Evolutionary conservation across 805 yeast genomes (phyloP).

Genomic region (Ogataea philodendri): DNA sequence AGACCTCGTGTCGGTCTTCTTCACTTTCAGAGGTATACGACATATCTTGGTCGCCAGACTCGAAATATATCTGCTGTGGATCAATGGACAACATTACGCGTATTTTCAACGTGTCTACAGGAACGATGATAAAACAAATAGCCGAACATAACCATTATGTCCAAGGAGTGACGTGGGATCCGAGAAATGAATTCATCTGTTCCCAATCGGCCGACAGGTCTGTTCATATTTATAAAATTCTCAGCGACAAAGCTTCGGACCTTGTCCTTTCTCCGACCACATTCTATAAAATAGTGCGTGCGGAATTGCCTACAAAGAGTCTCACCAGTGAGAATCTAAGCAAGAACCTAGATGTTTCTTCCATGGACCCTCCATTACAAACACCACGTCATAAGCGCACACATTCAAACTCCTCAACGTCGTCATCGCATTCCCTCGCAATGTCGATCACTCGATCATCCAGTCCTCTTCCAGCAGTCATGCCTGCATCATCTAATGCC

Average conservation of each 20-base stretch:
- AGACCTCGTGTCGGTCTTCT: constrained; percentile 50
- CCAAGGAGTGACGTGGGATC: constrained; percentile 98
- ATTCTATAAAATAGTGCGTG: constrained; percentile 49
- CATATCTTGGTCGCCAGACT: constrained; percentile 88
- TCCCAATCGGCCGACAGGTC: constrained; percentile 90
- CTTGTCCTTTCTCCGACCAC: constrained; percentile 39
- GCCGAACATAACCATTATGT: constrained; percentile 84
- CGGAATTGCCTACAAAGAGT: constrained; percentile 49
- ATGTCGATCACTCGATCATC: constrained; percentile 26
- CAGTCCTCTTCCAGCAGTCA: constrained; percentile 45
- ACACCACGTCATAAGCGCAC: constrained; percentile 39
- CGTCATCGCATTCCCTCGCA: constrained; percentile 34
- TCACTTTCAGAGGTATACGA: constrained; percentile 79
- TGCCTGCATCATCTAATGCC: constrained; percentile 34
- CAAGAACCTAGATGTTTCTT: constrained; percentile 13
- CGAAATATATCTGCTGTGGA: constrained; percentile 74
- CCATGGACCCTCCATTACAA: constrained; percentile 34
- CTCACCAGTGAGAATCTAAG: constrained; percentile 25
- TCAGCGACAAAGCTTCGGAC: constrained; percentile 26
- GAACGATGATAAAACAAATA: constrained; percentile 55
- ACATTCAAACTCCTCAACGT: constrained; percentile 40
- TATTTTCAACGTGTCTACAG: constrained; percentile 57
- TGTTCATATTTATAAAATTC: constrained; percentile 64
- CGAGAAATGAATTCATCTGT: constrained; percentile 68
- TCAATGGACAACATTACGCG: constrained; percentile 86